Conservation (phyloP, 345 rosid genomes). For the Melaleuca alternifolia region DNA sequence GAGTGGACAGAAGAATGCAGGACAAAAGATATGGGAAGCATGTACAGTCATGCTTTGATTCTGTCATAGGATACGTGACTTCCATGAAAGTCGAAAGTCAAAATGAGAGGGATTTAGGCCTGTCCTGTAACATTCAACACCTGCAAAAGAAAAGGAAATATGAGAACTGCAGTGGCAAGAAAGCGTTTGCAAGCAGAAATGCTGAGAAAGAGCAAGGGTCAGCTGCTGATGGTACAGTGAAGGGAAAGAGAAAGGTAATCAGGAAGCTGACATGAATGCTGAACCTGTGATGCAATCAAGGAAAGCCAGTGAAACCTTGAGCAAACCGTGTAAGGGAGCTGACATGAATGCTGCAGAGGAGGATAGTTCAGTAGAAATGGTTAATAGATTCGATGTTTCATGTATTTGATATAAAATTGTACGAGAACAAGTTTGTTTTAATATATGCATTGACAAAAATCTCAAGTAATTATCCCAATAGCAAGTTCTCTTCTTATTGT, state of each 20-base stretch:
- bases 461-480: too few species aligned
- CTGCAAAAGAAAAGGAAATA: neutral
- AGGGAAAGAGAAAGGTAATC: neutral
- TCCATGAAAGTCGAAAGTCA: neutral
- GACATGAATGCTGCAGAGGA: neutral
- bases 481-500: neutral
- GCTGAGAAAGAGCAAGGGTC: neutral
- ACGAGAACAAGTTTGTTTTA: too few species aligned
- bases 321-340: slow-evolving; percentile 30
- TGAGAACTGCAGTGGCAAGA: neutral
- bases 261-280: too few species aligned
- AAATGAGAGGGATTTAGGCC: neutral
- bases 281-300: neutral
- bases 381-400: too few species aligned
- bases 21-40: neutral
- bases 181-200: neutral
- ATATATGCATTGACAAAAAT: too few species aligned
- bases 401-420: too few species aligned
- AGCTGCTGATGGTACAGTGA: neutral
- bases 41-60: neutral
- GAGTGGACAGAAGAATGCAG: neutral
- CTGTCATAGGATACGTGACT: neutral
- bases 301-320: neutral
- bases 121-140: neutral
- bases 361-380: neutral